Evolutionary conservation across 1,284 basidiomycete genomes (phyloP), one percentile per base, ranked within the genome.

Genomic region (Ustilago tritici): DNA sequence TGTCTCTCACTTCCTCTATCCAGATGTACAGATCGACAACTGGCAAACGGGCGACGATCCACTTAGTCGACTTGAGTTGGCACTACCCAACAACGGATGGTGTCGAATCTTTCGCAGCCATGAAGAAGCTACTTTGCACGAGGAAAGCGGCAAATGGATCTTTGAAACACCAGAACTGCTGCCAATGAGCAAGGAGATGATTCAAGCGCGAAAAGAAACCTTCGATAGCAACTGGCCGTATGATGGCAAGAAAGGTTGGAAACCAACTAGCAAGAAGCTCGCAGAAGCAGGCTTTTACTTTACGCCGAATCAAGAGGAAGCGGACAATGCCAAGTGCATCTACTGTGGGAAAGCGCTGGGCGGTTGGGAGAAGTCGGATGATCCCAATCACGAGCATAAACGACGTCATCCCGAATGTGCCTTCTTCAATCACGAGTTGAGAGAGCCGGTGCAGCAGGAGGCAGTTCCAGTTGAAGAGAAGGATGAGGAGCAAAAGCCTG

Each of bases 351-450:
- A 79, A 31, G 65, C 75, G 19, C 69, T 86, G 8, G 81, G 81
- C 6, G 85, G 85, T 2, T 86, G 85, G 85, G 84, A 85, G 52
- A 83, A 84, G 67, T 70, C 67, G 15, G 85, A 86, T 57, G 84
- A 86, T 61, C 84, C 85, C 1, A 61, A 78, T 8, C 67, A 85
- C 58, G 85, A 86, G 61, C 85, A 86, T 58, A 63, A 76, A 46
- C 69, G 79, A 43, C 72, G 85, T 12, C 58, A 70, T 41, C 85
- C 84, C 1, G 67, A 80, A 6, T 86, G 85, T 61, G 80, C 82
- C 15, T 84, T 85, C 56, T 86, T 86, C 75, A 84, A 82, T 41
- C 80, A 75, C 52, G 59, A 71, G 34, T 56, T 73, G 54, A 8
- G 73, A 41, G 34, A 61, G 40, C 55, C 56, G 14, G 3, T 28